Evolutionary conservation across 1,284 basidiomycete genomes (phyloP).

Genomic region (Agroathelia rolfsii): DNA sequence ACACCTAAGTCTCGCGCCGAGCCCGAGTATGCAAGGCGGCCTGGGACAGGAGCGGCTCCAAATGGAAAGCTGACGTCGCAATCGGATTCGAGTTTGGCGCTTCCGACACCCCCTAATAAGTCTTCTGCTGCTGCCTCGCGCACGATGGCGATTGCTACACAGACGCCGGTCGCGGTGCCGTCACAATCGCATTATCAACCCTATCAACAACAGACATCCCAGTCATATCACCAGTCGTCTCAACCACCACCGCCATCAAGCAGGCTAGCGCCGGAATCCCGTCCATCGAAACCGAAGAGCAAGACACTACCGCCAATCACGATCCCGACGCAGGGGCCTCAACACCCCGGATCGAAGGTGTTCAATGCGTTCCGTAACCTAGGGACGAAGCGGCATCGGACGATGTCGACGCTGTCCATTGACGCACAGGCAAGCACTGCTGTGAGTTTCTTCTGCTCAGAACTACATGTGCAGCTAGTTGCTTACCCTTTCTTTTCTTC

Average conservation of each 20-base stretch:
- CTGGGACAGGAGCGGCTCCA: conserved; percentile 18
- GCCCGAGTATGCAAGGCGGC: too few relatives aligned
- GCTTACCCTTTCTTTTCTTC: conserved; percentile 12
- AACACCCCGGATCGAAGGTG: conserved; percentile 33
- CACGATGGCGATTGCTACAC: too few relatives aligned
- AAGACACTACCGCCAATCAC: conserved; percentile 21
- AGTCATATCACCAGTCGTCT: conserved; percentile 3
- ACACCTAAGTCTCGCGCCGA: conserved; percentile 22
- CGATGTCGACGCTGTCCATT: conserved; percentile 62
- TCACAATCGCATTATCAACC: conserved; percentile 12
- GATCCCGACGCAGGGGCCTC: conserved; percentile 24
- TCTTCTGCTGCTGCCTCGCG: conserved; percentile 16
- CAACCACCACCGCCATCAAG: conserved; percentile 10
- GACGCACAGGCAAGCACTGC: conserved; percentile 70
- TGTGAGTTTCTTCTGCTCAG: conserved; percentile 31
- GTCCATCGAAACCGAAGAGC: conserved; percentile 13
- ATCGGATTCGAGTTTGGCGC: conserved; percentile 6
- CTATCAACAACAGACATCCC: conserved; percentile 4
- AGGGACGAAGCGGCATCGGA: conserved; percentile 46
- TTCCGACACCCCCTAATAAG: conserved; percentile 11
- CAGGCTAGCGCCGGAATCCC: conserved; percentile 1
- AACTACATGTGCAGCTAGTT: conserved; percentile 1
- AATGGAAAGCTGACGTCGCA: conserved; percentile 18
- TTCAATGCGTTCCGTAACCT: conserved; percentile 56
- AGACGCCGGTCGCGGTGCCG: too few relatives aligned